Evolutionary conservation across 805 yeast genomes (phyloP).

Genomic region (Millerozyma miso): DNA sequence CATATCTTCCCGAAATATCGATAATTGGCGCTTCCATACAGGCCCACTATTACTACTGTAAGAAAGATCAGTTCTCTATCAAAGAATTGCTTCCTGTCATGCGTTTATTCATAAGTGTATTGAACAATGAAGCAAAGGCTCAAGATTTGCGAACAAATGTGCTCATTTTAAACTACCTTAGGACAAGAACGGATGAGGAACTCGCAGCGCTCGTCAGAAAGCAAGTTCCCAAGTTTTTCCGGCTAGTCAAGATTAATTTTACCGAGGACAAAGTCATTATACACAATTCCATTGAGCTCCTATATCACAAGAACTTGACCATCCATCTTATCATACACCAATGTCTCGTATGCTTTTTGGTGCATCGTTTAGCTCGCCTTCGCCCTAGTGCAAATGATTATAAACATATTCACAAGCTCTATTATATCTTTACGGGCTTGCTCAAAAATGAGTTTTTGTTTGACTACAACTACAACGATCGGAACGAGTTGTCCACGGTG

Average conservation of each 20-base stretch:
- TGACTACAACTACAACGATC: conserved; percentile 33
- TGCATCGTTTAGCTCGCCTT: conserved; percentile 9
- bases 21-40: conserved; percentile 46
- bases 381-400: conserved; percentile 7
- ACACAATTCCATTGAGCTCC: conserved; percentile 49
- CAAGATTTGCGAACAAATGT: conserved; percentile 18
- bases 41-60: conserved; percentile 23
- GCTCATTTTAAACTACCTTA: conserved; percentile 16
- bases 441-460: conserved; percentile 40
- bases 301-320: conserved; percentile 54
- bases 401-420: conserved; percentile 19
- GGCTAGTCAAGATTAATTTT: conserved; percentile 20
- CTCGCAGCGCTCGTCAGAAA: conserved; percentile 19
- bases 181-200: conserved; percentile 15
- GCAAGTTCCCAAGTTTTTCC: conserved; percentile 26
- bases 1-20: conserved; percentile 52
- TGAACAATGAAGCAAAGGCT: conserved; percentile 18
- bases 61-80: conserved; percentile 14
- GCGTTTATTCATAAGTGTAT: conserved; percentile 18
- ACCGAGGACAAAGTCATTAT: conserved; percentile 23
- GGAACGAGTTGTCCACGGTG: conserved; percentile 24
- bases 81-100: conserved; percentile 26
- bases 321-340: conserved; percentile 52
- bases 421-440: conserved; percentile 33
- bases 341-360: conserved; percentile 40